Conservation (phyloP, 768 basidiomycete species). For the Scleroderma citrinum region DNA sequence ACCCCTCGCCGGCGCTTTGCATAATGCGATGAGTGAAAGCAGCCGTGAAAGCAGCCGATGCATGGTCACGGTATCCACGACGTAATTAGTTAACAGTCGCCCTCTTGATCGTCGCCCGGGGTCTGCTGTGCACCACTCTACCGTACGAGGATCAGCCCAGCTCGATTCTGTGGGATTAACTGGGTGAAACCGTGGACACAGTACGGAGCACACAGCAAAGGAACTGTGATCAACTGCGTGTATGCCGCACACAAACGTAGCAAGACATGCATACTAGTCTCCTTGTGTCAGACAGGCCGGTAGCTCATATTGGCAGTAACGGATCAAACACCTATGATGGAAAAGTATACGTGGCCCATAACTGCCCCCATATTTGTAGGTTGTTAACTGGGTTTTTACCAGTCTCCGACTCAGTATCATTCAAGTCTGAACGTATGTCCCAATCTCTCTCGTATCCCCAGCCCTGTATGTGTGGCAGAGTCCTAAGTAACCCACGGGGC, state of each 20-base stretch:
- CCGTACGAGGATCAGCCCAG: conserved; percentile 24
- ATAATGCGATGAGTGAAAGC: conserved; percentile 17
- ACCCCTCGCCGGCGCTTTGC: conserved; percentile 18
- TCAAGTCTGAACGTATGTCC: background rate
- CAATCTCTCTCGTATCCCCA: background rate
- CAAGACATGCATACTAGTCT: conserved; percentile 7
- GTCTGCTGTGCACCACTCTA: conserved; percentile 28
- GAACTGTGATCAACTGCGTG: conserved; percentile 11
- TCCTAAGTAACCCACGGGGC: conserved; percentile 14
- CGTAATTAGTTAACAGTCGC: conserved; percentile 22
- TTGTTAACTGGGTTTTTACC: conserved; percentile 8
- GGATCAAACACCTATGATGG: conserved; percentile 23
- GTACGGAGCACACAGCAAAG: conserved; percentile 10
- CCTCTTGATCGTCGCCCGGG: conserved; percentile 27
- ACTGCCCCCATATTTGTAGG: background rate
- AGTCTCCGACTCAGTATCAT: conserved; percentile 9
- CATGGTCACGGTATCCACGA: conserved; percentile 26
- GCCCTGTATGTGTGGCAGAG: conserved; percentile 10
- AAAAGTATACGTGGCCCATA: conserved; percentile 5
- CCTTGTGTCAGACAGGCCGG: conserved; percentile 5
- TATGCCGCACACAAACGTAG: conserved; percentile 10
- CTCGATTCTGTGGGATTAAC: conserved; percentile 8
- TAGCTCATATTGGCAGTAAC: conserved; percentile 18
- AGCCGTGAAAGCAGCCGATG: conserved; percentile 16
- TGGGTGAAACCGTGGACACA: conserved; percentile 6